Evolutionary conservation across 148 eudicot genomes (phyloP).

Genomic region (Salicornia ramosissima): DNA sequence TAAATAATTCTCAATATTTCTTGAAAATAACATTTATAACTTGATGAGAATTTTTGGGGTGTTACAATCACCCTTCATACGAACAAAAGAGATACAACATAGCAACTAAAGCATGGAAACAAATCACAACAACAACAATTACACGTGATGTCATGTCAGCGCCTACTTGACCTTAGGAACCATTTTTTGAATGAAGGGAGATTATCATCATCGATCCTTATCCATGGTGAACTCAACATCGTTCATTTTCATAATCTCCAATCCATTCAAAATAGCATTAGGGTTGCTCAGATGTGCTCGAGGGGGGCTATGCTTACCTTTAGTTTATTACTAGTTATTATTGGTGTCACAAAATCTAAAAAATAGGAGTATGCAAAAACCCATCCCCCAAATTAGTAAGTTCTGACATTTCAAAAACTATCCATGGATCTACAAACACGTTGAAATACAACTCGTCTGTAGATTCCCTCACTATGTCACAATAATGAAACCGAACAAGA

Average conservation of each 20-base stretch:
- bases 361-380: slow-evolving; percentile 29
- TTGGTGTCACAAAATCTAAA: slow-evolving; percentile 37
- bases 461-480: slow-evolving; percentile 48
- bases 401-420: slow-evolving; percentile 28
- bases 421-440: slow-evolving; percentile 37
- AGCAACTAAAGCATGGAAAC: too few relatives aligned
- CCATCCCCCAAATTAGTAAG: slow-evolving; percentile 31
- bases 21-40: too few relatives aligned
- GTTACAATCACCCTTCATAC: too few relatives aligned
- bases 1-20: too few relatives aligned
- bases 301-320: slow-evolving; percentile 45
- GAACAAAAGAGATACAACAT: too few relatives aligned
- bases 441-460: slow-evolving; percentile 33
- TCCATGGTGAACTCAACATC: too few relatives aligned
- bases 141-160: too few relatives aligned
- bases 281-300: slow-evolving; percentile 15
- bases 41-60: too few relatives aligned
- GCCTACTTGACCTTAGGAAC: too few relatives aligned
- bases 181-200: too few relatives aligned
- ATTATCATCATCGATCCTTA: too few relatives aligned
- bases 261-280: slow-evolving; percentile 48
- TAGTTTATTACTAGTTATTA: slow-evolving; percentile 21
- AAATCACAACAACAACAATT: too few relatives aligned
- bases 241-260: slow-evolving; percentile 56
- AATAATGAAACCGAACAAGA: slow-evolving; percentile 39